Evolutionary conservation across 2,329 filamentous ascomycete species (phyloP), one percentile per base, ranked within the genome.

Genomic region (Didymella pomorum): DNA sequence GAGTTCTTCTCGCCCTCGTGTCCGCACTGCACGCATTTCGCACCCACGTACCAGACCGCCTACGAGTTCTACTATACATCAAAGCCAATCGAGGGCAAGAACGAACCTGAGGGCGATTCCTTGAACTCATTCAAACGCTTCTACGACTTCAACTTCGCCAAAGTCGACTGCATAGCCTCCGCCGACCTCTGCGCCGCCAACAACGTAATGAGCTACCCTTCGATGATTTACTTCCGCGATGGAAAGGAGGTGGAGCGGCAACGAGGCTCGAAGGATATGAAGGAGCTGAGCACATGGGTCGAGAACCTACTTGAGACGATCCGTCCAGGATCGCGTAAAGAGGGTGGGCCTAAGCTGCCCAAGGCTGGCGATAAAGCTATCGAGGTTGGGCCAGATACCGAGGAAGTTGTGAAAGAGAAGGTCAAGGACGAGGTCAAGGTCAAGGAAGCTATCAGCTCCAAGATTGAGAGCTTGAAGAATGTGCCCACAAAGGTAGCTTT

Each of bases 51-150:
- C 83, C 93, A 98, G 79, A 97, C 93, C 5, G 78, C 94, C 14
- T 97, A 98, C 82, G 95, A 99, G 80, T 97, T 89, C 78, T 99
- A 97, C 81, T 88, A 92, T 80, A 97, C 93, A 35, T 95, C 92
- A 35, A 89, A 92, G 69, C 89, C 90, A 16, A 80, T 89, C 25
- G 54, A 61, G 10, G 77, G 81, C 50, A 78, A 82, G 47, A 77
- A 83, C 21, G 78, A 80, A 10, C 81, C 79, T 43, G 72, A 77
- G 26, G 79, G 75, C 68, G 81, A 79, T 69, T 80, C 82, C 0
- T 74, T 87, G 41, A 88, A 89, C 71, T 84, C 85, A 4, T 97
- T 97, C 72, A 87, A 88, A 29, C 83, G 88, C 53, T 95, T 88
- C 76, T 98, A 98, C 79, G 87, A 94, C 78, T 94, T 97, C 77